Base-by-base conservation (phyloP, 345 rosid species). In the Populus davidiana region DNA sequence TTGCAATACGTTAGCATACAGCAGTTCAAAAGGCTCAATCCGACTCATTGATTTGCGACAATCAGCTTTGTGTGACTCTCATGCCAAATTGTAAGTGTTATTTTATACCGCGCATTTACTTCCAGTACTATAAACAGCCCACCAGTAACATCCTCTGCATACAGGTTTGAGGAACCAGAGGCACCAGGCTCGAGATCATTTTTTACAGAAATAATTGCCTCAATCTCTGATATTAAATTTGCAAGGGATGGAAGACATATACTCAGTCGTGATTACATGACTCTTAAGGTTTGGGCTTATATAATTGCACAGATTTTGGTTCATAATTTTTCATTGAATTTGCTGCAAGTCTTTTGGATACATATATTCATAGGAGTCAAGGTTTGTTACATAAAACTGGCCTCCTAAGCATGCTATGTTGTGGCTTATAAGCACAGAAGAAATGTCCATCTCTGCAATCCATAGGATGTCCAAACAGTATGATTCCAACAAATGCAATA, bases 11-110 rank as follows among this genome's bases (percentile, higher is more conserved):
- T 85, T 96, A 85, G 99, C 96, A 69, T 96, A 96, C 83, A 94
- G 99, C 90, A 96, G 99, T 90, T 96, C 99, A 11, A 96, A 92
- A 83, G 99, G 99, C 82, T 96, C 98, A 73, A 88, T 96, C 84
- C 93, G 98, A 80, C 91, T 96, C 67, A 85, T 96, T 86, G 99
- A 96, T 86, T 80, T 96, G 88, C 93, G 99, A 77, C 99, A 94
- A 65, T 94, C 99, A 81, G 99, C 99, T 69, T 87, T 96, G 68
- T 92, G 98, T 49, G 99, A 96, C 83, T 88, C 93, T 77, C 97
- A 92, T 81, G 88, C 98, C 79, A 96, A 92, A 87, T 83, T 96
- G 98, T 94, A 84, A 90, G 96, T 77, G 35, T 8, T 35, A 17
- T 14, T n/a, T 36, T 20, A 20, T 56, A 56, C 21, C 63, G 31